Conservation (phyloP, 805 yeast species). For the Candida silvicultrix region DNA sequence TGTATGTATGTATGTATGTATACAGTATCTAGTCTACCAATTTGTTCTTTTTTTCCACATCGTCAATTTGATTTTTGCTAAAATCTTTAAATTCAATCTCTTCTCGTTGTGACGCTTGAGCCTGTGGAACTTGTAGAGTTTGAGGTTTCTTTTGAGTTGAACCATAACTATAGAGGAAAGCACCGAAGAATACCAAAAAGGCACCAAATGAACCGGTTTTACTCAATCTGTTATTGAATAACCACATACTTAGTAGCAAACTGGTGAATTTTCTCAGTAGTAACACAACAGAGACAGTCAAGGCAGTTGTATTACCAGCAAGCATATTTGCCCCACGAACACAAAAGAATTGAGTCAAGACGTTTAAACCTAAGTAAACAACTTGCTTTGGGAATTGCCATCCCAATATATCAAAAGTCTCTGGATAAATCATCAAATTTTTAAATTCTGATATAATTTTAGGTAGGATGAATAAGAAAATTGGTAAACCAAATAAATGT, state of each 20-base stretch:
- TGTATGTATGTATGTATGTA: no score
- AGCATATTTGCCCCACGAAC: slow-evolving; percentile 62
- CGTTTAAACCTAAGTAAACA: slow-evolving; percentile 34
- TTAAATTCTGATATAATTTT: slow-evolving; percentile 27
- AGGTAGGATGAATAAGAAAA: slow-evolving; percentile 35
- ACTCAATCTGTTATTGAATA: slow-evolving; percentile 43
- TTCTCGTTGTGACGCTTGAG: background rate
- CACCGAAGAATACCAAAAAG: slow-evolving; percentile 47
- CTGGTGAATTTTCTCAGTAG: slow-evolving; percentile 58
- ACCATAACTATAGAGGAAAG: slow-evolving; percentile 37
- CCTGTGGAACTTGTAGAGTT: background rate
- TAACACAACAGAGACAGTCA: slow-evolving; percentile 57
- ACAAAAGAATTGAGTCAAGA: slow-evolving; percentile 53
- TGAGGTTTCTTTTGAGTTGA: slow-evolving; percentile 5
- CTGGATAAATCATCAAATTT: slow-evolving; percentile 16
- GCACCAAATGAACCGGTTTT: slow-evolving; percentile 40
- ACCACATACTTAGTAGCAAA: slow-evolving; percentile 44
- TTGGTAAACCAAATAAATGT: slow-evolving; percentile 49
- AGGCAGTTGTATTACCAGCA: slow-evolving; percentile 50
- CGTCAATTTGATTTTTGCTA: background rate
- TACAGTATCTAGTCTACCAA: no score
- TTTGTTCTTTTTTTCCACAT: background rate
- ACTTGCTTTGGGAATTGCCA: slow-evolving; percentile 20
- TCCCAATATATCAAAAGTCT: slow-evolving; percentile 13
- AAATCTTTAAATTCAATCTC: background rate